Base-by-base conservation (phyloP, 2,329 filamentous ascomycete genomes). In the Erysiphe pulchra region DNA sequence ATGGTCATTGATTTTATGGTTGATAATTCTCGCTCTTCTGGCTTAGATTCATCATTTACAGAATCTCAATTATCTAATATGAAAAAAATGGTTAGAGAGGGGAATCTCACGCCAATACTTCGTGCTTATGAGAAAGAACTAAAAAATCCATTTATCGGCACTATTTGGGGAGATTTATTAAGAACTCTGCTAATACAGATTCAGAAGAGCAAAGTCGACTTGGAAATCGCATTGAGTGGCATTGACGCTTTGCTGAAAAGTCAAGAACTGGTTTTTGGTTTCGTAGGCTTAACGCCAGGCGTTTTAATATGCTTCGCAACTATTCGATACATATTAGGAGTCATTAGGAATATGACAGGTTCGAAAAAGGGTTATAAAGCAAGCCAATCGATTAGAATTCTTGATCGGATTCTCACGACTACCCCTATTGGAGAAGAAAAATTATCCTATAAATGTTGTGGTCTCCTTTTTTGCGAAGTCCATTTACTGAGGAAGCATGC, bases 181-280 rank as follows among this genome's bases (percentile, higher is more conserved):
- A 77, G 87, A 45, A 85, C 87, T 4, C 72, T 98, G 28, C 68
- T 98, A 40, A 95, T 98, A 46, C 90, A 98, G 58, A 78, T 98
- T 34, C 90, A 98, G 57, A 98, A 98, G 68, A 95, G 90, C 18
- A 98, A 98, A 65, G 90, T 98, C 9, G 90, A 98, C 57, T 76
- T 98, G 12, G 90, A 98, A 61, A 77, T 95, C 49, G 90, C 90
- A 13, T 86, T 98, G 64, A 84, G 81, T 48, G 90, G 90, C 16
- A 98, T 98, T 52, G 87, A 98, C 65, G 75, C 84, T 32, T 70
- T 98, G 31, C 69, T 98, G 47, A 93, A 90, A 64, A 94, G 86
- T 56, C 90, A 98, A 58, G 87, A 98, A 59, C 70, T 98, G 42
- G 82, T 98, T 20, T 98, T 98, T 63, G 90, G 84, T n/a, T 93